Percentiles rank a stretch among this genome's conserved stretches.
Evolutionary conservation across 495 filamentous ascomycete genomes (phyloP).

Genomic region (Talaromyces stipitatus): DNA sequence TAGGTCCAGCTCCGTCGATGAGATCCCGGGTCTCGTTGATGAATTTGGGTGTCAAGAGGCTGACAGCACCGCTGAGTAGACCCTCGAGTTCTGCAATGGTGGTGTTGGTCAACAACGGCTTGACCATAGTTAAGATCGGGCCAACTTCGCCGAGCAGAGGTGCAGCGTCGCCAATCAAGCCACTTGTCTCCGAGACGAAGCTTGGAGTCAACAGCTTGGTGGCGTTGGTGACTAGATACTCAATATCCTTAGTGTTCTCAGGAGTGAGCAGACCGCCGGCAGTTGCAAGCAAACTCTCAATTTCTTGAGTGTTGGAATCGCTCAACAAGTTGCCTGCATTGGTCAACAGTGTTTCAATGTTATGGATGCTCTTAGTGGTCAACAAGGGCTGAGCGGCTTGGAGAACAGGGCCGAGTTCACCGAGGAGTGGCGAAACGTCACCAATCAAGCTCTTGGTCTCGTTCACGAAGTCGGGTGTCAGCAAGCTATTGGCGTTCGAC

Average conservation of each 20-base stretch:
- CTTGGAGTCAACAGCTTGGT: slow-evolving; percentile 30
- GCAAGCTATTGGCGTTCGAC: slow-evolving; percentile 28
- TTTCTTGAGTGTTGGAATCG: slow-evolving; percentile 30
- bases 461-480: slow-evolving; percentile 33
- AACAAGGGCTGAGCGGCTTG: slow-evolving; percentile 32
- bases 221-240: slow-evolving; percentile 27
- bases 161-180: slow-evolving; percentile 25
- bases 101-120: slow-evolving; percentile 14
- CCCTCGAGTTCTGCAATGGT: slow-evolving; percentile 20
- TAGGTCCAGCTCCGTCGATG: slow-evolving; percentile 19
- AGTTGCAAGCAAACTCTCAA: slow-evolving; percentile 23
- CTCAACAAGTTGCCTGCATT: slow-evolving; percentile 37
- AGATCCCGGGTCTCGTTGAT: slow-evolving; percentile 28
- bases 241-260: slow-evolving; percentile 16
- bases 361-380: slow-evolving; percentile 23
- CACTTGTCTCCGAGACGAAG: slow-evolving; percentile 34
- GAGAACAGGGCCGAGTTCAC: slow-evolving; percentile 32
- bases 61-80: slow-evolving; percentile 32
- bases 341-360: slow-evolving; percentile 25
- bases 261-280: slow-evolving; percentile 24
- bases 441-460: slow-evolving; percentile 32
- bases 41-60: slow-evolving; percentile 18
- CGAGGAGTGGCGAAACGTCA: slow-evolving; percentile 32
- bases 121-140: slow-evolving; percentile 23
- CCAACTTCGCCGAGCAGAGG: slow-evolving; percentile 23